A percentile compares a stretch with the other conserved stretches of the same genome.
Conservation (phyloP, 495 filamentous ascomycete species). For the Parathielavia hyrcaniae region DNA sequence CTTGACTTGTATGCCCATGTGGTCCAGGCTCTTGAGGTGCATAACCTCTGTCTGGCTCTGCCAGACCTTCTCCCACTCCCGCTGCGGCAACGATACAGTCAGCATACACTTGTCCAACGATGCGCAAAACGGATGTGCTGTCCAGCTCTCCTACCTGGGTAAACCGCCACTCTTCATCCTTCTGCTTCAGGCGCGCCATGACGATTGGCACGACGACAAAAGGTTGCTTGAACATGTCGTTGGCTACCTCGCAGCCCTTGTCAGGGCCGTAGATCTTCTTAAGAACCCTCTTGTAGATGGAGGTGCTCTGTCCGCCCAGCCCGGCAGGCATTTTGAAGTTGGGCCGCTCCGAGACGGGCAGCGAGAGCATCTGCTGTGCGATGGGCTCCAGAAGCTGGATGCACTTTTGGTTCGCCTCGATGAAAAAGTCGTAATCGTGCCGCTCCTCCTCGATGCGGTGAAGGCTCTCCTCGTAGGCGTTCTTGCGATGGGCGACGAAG, state of each 20-base stretch:
- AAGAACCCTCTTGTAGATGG: conserved; percentile 91
- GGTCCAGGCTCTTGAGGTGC: conserved; percentile 92
- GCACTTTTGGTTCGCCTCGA: conserved; percentile 85
- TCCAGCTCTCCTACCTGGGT: conserved; percentile 48
- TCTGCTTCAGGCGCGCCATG: conserved; percentile 79
- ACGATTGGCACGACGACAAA: conserved; percentile 80
- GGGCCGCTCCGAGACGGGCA: conserved; percentile 62
- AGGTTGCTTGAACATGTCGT: conserved; percentile 73
- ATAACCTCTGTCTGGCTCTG: conserved; percentile 83
- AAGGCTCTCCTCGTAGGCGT: conserved; percentile 81
- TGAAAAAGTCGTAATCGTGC: conserved; percentile 97
- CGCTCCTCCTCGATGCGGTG: conserved; percentile 97
- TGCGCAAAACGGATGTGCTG: neutral
- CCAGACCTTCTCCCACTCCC: conserved; percentile 99
- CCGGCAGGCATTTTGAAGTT: conserved; percentile 70
- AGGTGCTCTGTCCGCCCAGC: conserved; percentile 87
- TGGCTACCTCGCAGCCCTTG: conserved; percentile 72
- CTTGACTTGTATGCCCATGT: conserved; percentile 84
- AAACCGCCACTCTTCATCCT: conserved; percentile 94
- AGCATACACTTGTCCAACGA: conserved; percentile 3
- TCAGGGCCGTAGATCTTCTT: conserved; percentile 97
- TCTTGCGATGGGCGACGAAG: conserved; percentile 97
- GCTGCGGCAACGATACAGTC: conserved; percentile 40
- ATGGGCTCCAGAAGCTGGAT: conserved; percentile 94
- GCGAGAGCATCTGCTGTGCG: conserved; percentile 73